Evolutionary conservation across 2,329 filamentous ascomycete genomes (phyloP).

Genomic region (Aspergillus viridinutans): DNA sequence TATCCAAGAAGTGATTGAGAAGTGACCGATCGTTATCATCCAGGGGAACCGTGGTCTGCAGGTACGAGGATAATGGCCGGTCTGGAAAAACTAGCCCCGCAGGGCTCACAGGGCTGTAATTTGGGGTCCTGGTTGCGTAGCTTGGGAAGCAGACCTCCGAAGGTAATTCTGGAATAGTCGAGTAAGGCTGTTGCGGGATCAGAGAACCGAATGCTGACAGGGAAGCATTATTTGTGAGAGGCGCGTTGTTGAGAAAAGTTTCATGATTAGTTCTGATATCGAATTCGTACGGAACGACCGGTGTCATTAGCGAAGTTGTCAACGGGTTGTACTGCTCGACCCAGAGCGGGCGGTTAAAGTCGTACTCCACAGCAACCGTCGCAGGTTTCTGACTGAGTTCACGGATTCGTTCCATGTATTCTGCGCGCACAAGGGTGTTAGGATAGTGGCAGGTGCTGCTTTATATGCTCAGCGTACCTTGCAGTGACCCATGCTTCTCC

Average conservation of each 20-base stretch:
- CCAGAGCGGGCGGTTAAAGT: conserved; percentile 1
- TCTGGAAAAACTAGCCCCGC: background rate
- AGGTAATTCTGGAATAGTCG: background rate
- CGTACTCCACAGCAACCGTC: background rate
- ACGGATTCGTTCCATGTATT: conserved; percentile 10
- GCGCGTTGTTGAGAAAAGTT: background rate
- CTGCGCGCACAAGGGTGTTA: conserved; percentile 2
- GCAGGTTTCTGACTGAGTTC: conserved; percentile 4
- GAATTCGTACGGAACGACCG: background rate
- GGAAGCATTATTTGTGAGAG: background rate
- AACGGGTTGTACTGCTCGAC: conserved; percentile 2
- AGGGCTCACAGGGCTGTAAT: background rate
- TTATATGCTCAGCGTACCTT: conserved; percentile 27
- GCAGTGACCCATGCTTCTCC: conserved; percentile 65
- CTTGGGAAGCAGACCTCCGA: background rate
- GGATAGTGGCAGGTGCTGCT: background rate
- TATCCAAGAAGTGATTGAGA: conserved; percentile 83
- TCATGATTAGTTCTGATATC: background rate
- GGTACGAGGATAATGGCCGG: background rate
- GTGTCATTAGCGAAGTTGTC: background rate
- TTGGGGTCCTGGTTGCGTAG: background rate
- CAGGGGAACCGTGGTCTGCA: conserved; percentile 40
- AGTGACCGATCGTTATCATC: conserved; percentile 81
- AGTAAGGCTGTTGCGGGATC: background rate
- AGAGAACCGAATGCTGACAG: background rate